Evolutionary conservation across 768 basidiomycete genomes (phyloP).

Genomic region (Panaeolus papilionaceus): DNA sequence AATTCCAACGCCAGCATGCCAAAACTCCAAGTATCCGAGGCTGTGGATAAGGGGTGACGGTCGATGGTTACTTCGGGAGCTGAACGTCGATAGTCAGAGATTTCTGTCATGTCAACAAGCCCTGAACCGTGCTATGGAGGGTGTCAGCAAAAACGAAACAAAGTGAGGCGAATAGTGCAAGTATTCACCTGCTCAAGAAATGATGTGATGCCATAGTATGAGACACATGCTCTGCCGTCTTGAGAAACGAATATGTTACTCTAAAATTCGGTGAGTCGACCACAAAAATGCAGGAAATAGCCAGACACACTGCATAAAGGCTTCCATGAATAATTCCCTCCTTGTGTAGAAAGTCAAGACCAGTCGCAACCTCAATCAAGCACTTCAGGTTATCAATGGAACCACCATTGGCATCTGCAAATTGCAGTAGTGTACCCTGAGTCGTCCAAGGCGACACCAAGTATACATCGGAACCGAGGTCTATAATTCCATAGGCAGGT

Average conservation of each 20-base stretch:
- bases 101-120: neutral
- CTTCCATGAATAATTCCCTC: constrained; percentile 3
- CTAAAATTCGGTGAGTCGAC: neutral
- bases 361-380: neutral
- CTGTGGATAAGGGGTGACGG: neutral
- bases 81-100: neutral
- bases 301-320: neutral
- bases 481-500: neutral
- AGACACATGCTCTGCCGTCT: neutral
- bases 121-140: neutral
- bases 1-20: neutral
- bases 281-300: neutral
- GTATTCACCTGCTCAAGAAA: neutral
- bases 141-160: neutral
- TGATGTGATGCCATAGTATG: neutral
- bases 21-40: constrained; percentile 6
- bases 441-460: constrained; percentile 1
- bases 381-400: neutral
- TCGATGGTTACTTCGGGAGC: neutral
- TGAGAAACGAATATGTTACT: neutral
- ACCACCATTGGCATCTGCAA: neutral
- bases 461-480: constrained; percentile 1
- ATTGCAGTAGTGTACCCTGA: neutral
- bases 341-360: neutral
- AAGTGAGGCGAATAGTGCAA: neutral